A percentile compares a stretch with the other conserved stretches of the same genome.
phyloP scores from a whole-genome alignment of 805 yeast species.

The Scheffersomyces ergatensis region DNA sequence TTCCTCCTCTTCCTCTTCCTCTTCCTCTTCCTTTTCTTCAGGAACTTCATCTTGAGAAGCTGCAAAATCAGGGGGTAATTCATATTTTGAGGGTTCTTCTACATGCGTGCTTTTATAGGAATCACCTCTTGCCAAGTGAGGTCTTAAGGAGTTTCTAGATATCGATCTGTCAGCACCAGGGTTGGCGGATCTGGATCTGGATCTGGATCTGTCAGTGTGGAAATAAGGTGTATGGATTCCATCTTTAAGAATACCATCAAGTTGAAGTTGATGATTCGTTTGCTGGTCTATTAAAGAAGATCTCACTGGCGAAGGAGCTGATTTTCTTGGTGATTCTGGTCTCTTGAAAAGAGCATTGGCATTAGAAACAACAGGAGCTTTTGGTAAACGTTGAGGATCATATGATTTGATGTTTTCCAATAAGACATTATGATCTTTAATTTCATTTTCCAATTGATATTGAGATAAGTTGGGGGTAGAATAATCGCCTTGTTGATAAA shows the following conservation, averaged over 20 bases:
- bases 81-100: constrained; percentile 43
- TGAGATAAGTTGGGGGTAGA: constrained; percentile 45
- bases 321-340: neutral
- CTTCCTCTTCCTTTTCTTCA: constrained; percentile 15
- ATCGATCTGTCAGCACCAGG: constrained; percentile 16
- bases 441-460: constrained; percentile 40
- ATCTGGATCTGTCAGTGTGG: constrained; percentile 22
- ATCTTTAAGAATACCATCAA: constrained; percentile 5
- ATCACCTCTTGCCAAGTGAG: constrained; percentile 77
- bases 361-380: constrained; percentile 5
- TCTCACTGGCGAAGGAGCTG: constrained; percentile 3
- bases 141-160: constrained; percentile 20
- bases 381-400: constrained; percentile 32
- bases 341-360: constrained; percentile 2
- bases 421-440: constrained; percentile 33
- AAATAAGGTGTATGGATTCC: constrained; percentile 34
- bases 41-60: constrained; percentile 6
- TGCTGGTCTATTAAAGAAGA: constrained; percentile 8
- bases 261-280: constrained; percentile 2
- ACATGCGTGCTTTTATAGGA: constrained; percentile 61
- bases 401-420: constrained; percentile 32
- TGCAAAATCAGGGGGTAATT: constrained; percentile 38
- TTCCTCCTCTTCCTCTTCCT: constrained; percentile 15
- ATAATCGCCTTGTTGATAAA: constrained; percentile 16
- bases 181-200: constrained; percentile 30